Evolutionary conservation across 176 grass and related monocot species (phyloP).

Genomic region (maize (Zea mays)): DNA sequence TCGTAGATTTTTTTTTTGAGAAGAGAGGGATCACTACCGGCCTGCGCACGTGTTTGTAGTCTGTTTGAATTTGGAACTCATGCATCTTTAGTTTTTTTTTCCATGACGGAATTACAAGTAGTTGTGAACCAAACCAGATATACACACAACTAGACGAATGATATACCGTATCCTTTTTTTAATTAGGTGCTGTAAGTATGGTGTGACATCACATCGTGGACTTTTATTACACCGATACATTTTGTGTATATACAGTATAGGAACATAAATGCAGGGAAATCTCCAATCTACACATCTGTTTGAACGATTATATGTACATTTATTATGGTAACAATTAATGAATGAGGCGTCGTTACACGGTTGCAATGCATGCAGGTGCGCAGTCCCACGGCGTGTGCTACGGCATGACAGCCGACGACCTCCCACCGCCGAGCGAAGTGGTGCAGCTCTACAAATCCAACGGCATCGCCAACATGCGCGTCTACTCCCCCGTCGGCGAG

Average conservation of each 20-base stretch:
- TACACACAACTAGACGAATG: background rate
- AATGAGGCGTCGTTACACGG: background rate
- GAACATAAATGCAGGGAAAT: background rate
- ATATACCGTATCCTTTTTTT: background rate
- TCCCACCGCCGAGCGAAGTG: conserved; percentile 34
- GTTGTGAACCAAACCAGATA: no score
- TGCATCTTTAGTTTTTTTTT: no score
- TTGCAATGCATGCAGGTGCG: conserved; percentile 12
- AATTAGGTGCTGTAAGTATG: background rate
- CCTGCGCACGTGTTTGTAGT: no score
- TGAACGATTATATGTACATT: background rate
- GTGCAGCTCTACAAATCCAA: conserved; percentile 58
- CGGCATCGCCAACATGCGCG: conserved; percentile 46
- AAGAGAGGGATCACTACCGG: no score
- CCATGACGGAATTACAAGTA: no score
- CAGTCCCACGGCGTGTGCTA: conserved; percentile 50
- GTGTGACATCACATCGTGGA: background rate
- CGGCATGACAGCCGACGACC: conserved; percentile 38
- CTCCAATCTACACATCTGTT: background rate
- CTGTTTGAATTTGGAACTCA: no score
- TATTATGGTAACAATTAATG: background rate
- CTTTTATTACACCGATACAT: background rate
- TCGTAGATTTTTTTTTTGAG: no score
- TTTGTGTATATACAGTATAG: background rate
- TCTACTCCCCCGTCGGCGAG: conserved; percentile 25